A percentile compares a stretch with the other conserved stretches of the same genome.
Conservation (phyloP, 1,284 basidiomycete species). For the Cystobasidium pallidum region DNA sequence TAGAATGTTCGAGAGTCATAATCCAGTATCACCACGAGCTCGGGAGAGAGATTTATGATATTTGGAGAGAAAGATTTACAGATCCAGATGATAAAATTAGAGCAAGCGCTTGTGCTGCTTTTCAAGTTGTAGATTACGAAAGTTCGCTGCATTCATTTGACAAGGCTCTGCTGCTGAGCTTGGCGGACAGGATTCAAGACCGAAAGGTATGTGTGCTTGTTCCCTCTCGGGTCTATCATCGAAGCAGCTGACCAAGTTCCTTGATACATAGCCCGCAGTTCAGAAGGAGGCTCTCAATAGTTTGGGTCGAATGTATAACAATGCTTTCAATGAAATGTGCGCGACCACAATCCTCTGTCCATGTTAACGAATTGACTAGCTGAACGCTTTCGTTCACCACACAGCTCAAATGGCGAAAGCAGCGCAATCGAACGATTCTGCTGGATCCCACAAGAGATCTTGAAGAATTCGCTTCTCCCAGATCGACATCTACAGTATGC, state of each 20-base stretch:
- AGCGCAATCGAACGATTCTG: slow-evolving; percentile 78
- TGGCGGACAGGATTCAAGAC: slow-evolving; percentile 78
- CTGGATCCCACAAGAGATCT: slow-evolving; percentile 85
- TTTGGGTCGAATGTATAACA: slow-evolving; percentile 75
- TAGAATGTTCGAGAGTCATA: slow-evolving; percentile 70
- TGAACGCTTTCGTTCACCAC: slow-evolving; percentile 5
- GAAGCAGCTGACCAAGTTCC: not conserved
- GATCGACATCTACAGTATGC: slow-evolving; percentile 39
- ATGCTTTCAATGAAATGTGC: slow-evolving; percentile 87
- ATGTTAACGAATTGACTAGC: slow-evolving; percentile 6
- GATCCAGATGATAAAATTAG: slow-evolving; percentile 94
- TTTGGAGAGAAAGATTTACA: slow-evolving; percentile 68
- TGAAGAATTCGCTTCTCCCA: slow-evolving; percentile 59
- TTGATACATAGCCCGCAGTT: slow-evolving; percentile 67
- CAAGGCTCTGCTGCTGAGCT: slow-evolving; percentile 64
- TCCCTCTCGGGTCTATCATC: no score
- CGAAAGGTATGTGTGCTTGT: slow-evolving; percentile 67
- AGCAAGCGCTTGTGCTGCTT: slow-evolving; percentile 77
- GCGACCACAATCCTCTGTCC: slow-evolving; percentile 54
- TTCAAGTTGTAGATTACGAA: slow-evolving; percentile 86
- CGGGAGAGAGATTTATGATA: slow-evolving; percentile 69
- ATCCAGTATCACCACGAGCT: slow-evolving; percentile 71
- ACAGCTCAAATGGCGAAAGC: slow-evolving; percentile 76
- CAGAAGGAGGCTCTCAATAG: slow-evolving; percentile 78
- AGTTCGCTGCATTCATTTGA: slow-evolving; percentile 81